These are phyloP conservation scores for Amphirosellinia nigrospora DNA, from an alignment of 495 filamentous ascomycete species.

Conservation along the genomic window DNA sequence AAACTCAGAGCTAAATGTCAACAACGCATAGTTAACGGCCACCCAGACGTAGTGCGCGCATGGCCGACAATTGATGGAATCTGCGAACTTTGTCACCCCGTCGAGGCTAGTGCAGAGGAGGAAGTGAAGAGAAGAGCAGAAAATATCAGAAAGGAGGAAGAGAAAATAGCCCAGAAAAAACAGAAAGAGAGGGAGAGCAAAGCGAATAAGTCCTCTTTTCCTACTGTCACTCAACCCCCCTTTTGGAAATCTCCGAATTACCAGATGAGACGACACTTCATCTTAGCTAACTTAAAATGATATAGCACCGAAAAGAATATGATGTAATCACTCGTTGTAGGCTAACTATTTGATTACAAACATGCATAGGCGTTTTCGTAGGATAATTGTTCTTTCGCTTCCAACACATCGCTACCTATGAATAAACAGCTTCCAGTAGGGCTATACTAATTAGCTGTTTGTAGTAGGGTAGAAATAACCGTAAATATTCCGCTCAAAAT, in stretches of 20 bases:
- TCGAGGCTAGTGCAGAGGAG: constrained; percentile 22
- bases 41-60: not conserved
- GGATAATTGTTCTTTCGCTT: not conserved
- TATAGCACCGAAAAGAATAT: not conserved
- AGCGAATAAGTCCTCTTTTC: not conserved
- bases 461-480: no score
- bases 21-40: constrained; percentile 16
- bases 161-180: not conserved
- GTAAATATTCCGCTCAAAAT: no score
- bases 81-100: constrained; percentile 30
- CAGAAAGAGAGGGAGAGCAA: not conserved
- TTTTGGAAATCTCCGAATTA: not conserved
- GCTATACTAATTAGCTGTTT: no score
- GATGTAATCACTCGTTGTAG: not conserved
- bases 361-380: not conserved
- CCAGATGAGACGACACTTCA: not conserved
- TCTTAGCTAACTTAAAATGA: not conserved
- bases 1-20: constrained; percentile 2
- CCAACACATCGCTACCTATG: not conserved
- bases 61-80: constrained; percentile 24
- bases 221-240: not conserved
- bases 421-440: not conserved
- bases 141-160: not conserved
- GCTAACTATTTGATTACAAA: not conserved
- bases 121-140: constrained; percentile 17